Evolutionary conservation across 1,284 basidiomycete genomes (phyloP).

Genomic region (Lentinula novae-zelandiae): DNA sequence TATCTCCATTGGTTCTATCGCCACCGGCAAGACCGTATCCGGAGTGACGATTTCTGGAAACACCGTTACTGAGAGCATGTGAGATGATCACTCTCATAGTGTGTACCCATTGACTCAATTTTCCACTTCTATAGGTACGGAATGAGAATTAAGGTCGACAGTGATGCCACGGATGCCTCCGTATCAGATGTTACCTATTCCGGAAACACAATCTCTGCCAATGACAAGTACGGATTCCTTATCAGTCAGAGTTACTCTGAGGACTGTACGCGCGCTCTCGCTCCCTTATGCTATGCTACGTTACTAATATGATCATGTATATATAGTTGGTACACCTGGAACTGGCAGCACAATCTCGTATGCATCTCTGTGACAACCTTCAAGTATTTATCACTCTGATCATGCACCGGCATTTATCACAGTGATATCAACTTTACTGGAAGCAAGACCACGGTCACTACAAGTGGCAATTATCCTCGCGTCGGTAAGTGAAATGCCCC

Average conservation of each 20-base stretch:
- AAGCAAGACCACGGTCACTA: slow-evolving; percentile 29
- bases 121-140: slow-evolving; percentile 23
- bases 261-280: background rate
- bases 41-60: slow-evolving; percentile 43
- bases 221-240: slow-evolving; percentile 29
- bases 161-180: slow-evolving; percentile 27
- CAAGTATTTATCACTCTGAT: no score
- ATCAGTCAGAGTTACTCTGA: slow-evolving; percentile 29
- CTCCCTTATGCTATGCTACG: no score
- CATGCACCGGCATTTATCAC: background rate
- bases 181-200: slow-evolving; percentile 36
- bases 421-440: slow-evolving; percentile 33
- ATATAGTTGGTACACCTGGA: slow-evolving; percentile 30
- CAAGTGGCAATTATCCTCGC: background rate
- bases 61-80: slow-evolving; percentile 24
- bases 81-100: background rate
- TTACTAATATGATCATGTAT: slow-evolving; percentile 15
- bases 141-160: slow-evolving; percentile 37
- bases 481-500: slow-evolving; percentile 29
- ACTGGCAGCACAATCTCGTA: slow-evolving; percentile 25
- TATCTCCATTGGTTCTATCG: slow-evolving; percentile 16
- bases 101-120: no score
- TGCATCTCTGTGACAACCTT: background rate
- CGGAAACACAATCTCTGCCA: slow-evolving; percentile 20
- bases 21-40: slow-evolving; percentile 24